Base-by-base conservation (phyloP, 163 green algal genomes). In the Scenedesmus sp. region DNA sequence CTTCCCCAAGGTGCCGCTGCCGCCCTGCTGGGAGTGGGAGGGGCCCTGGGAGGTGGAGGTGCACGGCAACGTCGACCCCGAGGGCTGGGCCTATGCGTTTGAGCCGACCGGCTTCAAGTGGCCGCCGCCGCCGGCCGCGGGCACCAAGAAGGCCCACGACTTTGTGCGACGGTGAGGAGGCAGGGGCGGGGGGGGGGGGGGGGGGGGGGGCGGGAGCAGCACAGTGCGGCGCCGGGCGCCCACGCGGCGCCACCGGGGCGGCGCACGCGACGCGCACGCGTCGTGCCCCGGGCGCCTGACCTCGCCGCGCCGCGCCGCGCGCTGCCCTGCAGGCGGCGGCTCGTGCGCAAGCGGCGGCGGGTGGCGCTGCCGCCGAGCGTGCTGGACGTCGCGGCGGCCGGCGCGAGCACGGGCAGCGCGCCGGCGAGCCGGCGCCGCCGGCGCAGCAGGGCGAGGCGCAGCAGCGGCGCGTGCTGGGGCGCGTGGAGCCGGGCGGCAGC, bases 1-100 rank as follows among this genome's bases (percentile, higher is more conserved):
- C 3, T 88, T 89, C 56, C 86, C 84, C 29, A 83, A 84, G 65
- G 74, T 91, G 53, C 57, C 42, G 28, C 70, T 77, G 48, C 60
- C 77, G 17, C 57, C 34, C 54, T 57, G 72, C n/a, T 96, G 91
- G 91, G 85, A 92, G 87, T 94, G 90, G 90, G 87, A 94, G 63
- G 88, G 87, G n/a, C 63, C 72, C 2, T 94, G 91, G 90, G 66
- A 84, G 48, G 51, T 93, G 48, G 90, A 94, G 29, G 75, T 51
- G 4, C 50, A 64, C 4, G 77, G 77, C 24, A 69, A 78, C 48
- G 82, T 86, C 10, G 91, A 94, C 60, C 42, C 36, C 5, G 85
- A 93, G 2, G 88, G 90, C 29, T 95, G 91, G 90, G 82, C 77
- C 10, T 95, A 92, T 54, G 84, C 67, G 4, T 71, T 87, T 34